Conservation (phyloP, 441 rosid genomes). For the Iberis amara region DNA sequence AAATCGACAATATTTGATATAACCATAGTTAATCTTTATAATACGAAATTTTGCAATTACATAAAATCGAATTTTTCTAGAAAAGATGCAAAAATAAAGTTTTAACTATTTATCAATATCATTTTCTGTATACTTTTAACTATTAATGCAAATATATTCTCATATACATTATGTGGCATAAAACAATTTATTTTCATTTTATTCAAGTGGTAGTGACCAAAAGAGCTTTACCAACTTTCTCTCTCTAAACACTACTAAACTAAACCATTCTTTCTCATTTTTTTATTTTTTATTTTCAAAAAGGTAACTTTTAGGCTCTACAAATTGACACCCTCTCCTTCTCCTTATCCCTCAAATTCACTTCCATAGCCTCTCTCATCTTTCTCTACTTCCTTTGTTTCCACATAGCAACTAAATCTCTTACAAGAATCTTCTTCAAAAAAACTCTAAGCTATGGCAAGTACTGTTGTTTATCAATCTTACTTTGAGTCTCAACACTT, state of each 20-base stretch:
- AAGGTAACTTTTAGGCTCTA: conserved; percentile 48
- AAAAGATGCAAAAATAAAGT: no score
- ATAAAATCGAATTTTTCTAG: no score
- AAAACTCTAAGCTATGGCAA: conserved; percentile 37
- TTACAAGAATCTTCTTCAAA: conserved; percentile 5
- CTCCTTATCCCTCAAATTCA: conserved; percentile 40
- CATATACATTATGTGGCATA: conserved; percentile 40
- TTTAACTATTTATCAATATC: no score
- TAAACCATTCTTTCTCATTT: conserved; percentile 19
- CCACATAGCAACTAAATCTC: conserved; percentile 14
- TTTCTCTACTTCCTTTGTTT: conserved; percentile 12
- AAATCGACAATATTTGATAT: no score
- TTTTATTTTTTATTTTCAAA: not conserved
- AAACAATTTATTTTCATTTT: conserved; percentile 15
- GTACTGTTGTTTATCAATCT: conserved; percentile 54
- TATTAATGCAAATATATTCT: conserved; percentile 31
- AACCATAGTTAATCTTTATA: no score
- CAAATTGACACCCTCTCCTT: conserved; percentile 46
- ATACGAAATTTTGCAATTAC: no score
- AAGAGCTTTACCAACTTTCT: conserved; percentile 28
- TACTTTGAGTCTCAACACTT: conserved; percentile 47
- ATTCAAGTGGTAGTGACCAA: conserved; percentile 46
- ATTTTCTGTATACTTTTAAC: not conserved
- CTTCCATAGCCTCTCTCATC: conserved; percentile 24
- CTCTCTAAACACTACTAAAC: conserved; percentile 21